A percentile compares a stretch with the other conserved stretches of the same genome.
Conservation (phyloP, 169 alveolate genomes). For the Plasmodium fragile region DNA sequence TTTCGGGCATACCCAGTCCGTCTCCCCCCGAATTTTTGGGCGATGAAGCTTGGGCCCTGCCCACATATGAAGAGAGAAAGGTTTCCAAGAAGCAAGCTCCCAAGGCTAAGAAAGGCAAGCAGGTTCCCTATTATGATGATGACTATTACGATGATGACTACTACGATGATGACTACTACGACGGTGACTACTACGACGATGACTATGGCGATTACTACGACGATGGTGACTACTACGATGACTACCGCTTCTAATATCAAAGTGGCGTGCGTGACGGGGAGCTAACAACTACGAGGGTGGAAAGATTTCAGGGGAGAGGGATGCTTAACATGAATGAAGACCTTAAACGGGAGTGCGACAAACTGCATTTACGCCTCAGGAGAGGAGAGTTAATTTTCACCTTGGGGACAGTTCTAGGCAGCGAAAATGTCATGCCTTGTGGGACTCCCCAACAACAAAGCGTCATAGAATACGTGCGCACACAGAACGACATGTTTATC, state of each 20-base stretch:
- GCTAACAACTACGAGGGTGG: neutral
- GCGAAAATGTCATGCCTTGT: neutral
- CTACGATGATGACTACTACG: neutral
- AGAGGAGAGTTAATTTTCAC: neutral
- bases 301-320: neutral
- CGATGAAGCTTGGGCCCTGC: slow-evolving; percentile 9
- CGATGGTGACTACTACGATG: neutral
- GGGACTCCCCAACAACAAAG: slow-evolving; percentile 6
- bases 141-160: slow-evolving; percentile 2
- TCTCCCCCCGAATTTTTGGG: slow-evolving; percentile 67
- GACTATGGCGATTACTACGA: neutral
- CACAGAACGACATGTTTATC: neutral
- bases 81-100: neutral
- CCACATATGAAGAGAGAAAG: slow-evolving; percentile 25
- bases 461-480: neutral
- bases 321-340: neutral
- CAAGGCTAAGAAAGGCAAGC: neutral
- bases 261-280: neutral
- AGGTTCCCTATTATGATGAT: slow-evolving; percentile 6
- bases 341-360: neutral
- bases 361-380: neutral
- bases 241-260: neutral
- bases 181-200: neutral
- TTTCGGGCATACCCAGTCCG: slow-evolving; percentile 25
- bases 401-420: neutral